Base-by-base conservation (phyloP, 331 rosid genomes). In the Rosa hybrid region DNA sequence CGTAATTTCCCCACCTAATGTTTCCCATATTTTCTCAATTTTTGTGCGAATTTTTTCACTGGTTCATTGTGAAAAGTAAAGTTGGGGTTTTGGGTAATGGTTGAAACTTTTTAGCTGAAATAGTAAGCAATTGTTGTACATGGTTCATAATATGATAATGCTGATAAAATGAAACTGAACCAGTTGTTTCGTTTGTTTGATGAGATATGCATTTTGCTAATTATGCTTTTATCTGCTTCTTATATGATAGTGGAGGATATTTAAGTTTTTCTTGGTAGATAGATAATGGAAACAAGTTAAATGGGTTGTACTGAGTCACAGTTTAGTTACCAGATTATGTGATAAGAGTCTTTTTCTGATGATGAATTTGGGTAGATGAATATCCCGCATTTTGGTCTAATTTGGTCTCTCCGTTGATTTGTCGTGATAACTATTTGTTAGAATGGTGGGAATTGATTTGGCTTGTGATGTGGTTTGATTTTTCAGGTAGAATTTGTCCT, bases 401-500 rank as follows among this genome's bases (percentile, higher is more conserved):
- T 56, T 46, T n/a, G 68, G n/a, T 11, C 27, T 25, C 27, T 25
- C 27, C 23, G 11, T 51, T 45, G 53, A 18, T 30, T 49, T 72
- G 53, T 50, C 7, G 4, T 67, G 13, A 6, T 4, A 34, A 3
- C 1, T 65, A 51, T 39, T 16, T 42, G 70, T 41, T 39, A 2
- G 81, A 41, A 41, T 64, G 48, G 12, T 53, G 46, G 8, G 18
- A 68, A 13, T 39, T 63, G 54, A 51, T 70, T 80, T 56, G 34
- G 34, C 59, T 53, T 23, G 3, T 75, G 14, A 27, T 68, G 2
- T 71, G 68, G 65, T 86, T 20, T 16, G 5, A 25, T 57, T 80
- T 72, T 25, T 64, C 89, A 95, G 96, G 87, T 78, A 90, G 99
- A 78, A 72, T 95, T 34, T 95, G 99, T 51, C 99, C 93, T 39